Conservation (phyloP, 1,284 basidiomycete species). For the Trichosporon faecale region DNA sequence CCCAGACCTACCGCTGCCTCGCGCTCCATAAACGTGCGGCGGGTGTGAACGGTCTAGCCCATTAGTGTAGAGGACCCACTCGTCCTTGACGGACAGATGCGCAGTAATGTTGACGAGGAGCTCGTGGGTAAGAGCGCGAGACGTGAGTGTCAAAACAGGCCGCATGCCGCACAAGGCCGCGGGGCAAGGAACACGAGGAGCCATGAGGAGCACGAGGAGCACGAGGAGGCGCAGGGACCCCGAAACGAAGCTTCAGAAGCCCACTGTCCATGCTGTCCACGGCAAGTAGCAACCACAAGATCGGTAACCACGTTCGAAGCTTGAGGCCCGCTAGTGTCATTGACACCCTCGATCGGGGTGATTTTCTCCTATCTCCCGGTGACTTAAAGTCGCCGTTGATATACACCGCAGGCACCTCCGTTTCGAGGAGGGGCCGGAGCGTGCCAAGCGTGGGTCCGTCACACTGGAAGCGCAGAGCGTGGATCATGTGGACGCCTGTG, state of each 20-base stretch:
- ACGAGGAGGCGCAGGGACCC: not conserved
- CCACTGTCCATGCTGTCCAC: not conserved
- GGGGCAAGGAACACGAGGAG: not conserved
- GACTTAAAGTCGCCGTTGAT: not conserved
- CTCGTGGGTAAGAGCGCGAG: not conserved
- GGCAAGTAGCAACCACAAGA: not conserved
- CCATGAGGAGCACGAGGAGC: not conserved
- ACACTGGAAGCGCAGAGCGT: not conserved
- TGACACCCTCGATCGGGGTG: not conserved
- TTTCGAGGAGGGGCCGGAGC: too few species aligned
- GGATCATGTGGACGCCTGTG: not conserved
- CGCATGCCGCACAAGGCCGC: too few species aligned
- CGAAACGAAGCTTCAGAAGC: not conserved
- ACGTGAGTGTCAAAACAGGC: too few species aligned
- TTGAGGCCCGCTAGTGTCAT: not conserved
- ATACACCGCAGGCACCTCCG: too few species aligned
- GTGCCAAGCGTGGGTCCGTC: not conserved
- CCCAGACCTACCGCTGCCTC: not conserved
- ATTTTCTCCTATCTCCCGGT: not conserved
- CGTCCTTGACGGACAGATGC: not conserved
- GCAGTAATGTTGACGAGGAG: not conserved
- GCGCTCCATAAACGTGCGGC: not conserved
- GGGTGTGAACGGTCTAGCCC: not conserved
- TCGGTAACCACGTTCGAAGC: constrained; percentile 8
- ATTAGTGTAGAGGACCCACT: not conserved